Conservation (phyloP, 345 rosid species). For the Ceriops tagal region DNA sequence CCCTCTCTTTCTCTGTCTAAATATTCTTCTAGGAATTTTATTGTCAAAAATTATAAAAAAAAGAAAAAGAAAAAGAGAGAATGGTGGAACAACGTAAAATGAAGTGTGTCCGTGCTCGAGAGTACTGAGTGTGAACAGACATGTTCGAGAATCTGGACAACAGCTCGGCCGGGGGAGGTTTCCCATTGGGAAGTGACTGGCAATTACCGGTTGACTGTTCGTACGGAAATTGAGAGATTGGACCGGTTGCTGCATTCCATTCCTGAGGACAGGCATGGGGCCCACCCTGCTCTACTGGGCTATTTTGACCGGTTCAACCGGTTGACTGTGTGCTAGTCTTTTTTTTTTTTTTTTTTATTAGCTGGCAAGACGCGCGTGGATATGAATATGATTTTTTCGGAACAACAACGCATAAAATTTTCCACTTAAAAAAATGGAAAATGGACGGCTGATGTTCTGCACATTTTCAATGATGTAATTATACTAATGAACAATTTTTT, state of each 20-base stretch:
- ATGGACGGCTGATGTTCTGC: too few species aligned
- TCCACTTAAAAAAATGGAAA: too few species aligned
- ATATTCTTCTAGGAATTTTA: constrained; percentile 16
- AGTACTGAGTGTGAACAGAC: constrained; percentile 44
- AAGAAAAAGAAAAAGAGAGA: background rate
- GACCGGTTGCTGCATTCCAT: constrained; percentile 65
- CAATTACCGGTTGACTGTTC: constrained; percentile 48
- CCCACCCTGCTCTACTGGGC: constrained; percentile 34
- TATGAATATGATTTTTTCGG: too few species aligned
- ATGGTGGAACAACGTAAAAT: too few species aligned
- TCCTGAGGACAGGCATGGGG: constrained; percentile 23
- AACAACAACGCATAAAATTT: too few species aligned
- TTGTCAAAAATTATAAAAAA: background rate
- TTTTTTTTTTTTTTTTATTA: background rate
- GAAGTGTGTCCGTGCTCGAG: too few species aligned
- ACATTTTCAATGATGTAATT: too few species aligned
- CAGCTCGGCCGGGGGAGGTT: constrained; percentile 58
- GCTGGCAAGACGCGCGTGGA: too few species aligned
- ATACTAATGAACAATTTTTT: too few species aligned
- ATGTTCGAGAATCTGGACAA: constrained; percentile 46
- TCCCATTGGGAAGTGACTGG: constrained; percentile 54
- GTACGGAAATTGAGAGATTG: constrained; percentile 26
- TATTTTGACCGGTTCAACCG: constrained; percentile 39
- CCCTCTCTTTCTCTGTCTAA: constrained; percentile 1
- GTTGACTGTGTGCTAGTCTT: constrained; percentile 11